These are phyloP conservation scores for Trichosporon sp. DNA, from an alignment of 1,284 basidiomycete genomes.

Conservation along the genomic window DNA sequence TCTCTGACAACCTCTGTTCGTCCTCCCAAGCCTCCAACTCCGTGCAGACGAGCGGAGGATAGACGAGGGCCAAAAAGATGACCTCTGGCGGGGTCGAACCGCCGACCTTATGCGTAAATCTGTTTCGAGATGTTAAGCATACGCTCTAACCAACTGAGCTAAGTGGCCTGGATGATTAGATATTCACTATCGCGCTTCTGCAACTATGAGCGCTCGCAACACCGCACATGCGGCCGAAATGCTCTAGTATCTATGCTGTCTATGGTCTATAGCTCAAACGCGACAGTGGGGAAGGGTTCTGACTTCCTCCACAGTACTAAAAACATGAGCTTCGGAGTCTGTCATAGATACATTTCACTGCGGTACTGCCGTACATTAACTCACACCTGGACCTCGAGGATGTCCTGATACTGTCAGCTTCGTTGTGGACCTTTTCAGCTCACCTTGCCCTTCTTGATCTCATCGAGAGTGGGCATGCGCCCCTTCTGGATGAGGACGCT, in stretches of 20 bases:
- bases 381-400: constrained; percentile 42
- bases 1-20: not conserved
- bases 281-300: not conserved
- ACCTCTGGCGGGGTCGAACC: too few relatives aligned
- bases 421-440: constrained; percentile 14
- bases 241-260: too few relatives aligned
- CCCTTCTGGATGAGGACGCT: constrained; percentile 77
- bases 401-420: constrained; percentile 29
- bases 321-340: not conserved
- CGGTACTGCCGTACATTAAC: not conserved
- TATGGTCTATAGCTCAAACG: too few relatives aligned
- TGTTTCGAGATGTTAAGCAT: too few relatives aligned
- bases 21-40: not conserved
- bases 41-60: not conserved
- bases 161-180: too few relatives aligned
- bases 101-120: too few relatives aligned
- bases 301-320: too few relatives aligned
- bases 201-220: too few relatives aligned
- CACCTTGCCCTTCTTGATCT: constrained; percentile 65
- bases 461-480: constrained; percentile 76
- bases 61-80: not conserved
- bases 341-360: constrained; percentile 12
- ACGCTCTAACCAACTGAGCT: too few relatives aligned
- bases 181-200: too few relatives aligned
- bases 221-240: too few relatives aligned